phyloP scores from a whole-genome alignment of 805 yeast genomes.

The Starmerella bombicola region DNA sequence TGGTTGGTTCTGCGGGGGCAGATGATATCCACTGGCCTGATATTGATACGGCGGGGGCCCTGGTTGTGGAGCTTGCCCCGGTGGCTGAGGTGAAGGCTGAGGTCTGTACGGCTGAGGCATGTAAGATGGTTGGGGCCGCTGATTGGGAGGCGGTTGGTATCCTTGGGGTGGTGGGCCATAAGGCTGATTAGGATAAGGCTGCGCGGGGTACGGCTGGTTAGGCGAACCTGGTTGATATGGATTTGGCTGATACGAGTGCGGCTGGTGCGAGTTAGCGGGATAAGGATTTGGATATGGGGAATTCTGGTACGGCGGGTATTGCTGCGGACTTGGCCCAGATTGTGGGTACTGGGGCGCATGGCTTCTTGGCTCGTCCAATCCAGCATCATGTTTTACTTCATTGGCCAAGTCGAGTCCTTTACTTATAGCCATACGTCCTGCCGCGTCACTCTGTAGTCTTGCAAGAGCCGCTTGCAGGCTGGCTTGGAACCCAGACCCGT shows the following conservation, averaged over 20 bases:
- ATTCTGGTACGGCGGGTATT: not conserved
- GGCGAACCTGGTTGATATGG: not conserved
- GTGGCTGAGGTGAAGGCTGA: not conserved
- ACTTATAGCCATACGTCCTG: constrained; percentile 11
- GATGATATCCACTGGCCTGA: too few species aligned
- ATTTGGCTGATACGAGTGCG: not conserved
- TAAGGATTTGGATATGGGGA: not conserved
- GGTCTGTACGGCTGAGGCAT: not conserved
- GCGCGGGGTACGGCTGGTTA: not conserved
- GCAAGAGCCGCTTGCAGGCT: not conserved
- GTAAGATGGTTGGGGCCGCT: not conserved
- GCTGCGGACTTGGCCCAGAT: not conserved
- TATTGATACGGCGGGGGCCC: not conserved
- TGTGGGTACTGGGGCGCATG: not conserved
- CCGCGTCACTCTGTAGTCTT: constrained; percentile 5
- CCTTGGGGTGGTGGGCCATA: not conserved
- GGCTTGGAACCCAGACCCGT: not conserved
- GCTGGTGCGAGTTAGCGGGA: not conserved
- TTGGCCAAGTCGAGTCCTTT: constrained; percentile 1
- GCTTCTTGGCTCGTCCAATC: not conserved
- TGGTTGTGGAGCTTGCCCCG: not conserved
- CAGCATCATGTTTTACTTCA: constrained; percentile 11
- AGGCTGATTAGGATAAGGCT: not conserved
- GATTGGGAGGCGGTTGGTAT: not conserved
- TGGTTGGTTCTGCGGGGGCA: too few species aligned